Evolutionary conservation across 2,329 filamentous ascomycete genomes (phyloP), one percentile per base, ranked within the genome.

Genomic region (Sordariomycetes sp.): DNA sequence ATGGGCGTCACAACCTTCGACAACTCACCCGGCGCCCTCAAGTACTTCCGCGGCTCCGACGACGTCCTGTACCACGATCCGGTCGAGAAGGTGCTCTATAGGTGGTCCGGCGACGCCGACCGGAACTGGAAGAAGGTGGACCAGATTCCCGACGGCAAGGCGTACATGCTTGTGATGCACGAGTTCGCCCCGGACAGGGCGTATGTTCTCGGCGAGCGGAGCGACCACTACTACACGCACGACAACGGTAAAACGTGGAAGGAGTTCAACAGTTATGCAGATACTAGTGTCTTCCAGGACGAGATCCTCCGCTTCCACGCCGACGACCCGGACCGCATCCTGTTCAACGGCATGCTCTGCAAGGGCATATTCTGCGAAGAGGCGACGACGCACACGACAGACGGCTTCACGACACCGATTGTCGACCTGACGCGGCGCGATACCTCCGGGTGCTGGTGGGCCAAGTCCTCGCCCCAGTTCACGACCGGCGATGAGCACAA

Each of bases 1-100:
- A 78, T 96, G 64, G 76, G 78, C 60, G 73, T 76, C 59, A 87
- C 75, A 56, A 71, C 78, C 53, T 88, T 96, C 72, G 75, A 86
- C 52, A 76, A 84, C 64, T 71, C 77, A 57, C 88, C 90, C 1
- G 68, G 73, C 57, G 84, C 84, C 67, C 74, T 96, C 62, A 87
- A 87, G 72, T 99, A 96, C 72, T 97, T 99, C 67, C 86, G 94
- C 66, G 89, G 92, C 69, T 91, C 89, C 62, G 86, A 96, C 68
- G 81, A 87, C 55, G 76, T 95, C 59, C 72, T 97, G 52, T 84
- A 90, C 66, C 84, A 86, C 64, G 87, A 95, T 67, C 66, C 74
- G 54, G 69, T 76, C 15, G 78, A 79, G 48, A 77, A 79, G 59
- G 82, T 82, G 61, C 77, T 95, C 55, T 90, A 85, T 70, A 85